Evolutionary conservation across 768 basidiomycete genomes (phyloP).

Genomic region (Tylopilus cervinicoccineus): DNA sequence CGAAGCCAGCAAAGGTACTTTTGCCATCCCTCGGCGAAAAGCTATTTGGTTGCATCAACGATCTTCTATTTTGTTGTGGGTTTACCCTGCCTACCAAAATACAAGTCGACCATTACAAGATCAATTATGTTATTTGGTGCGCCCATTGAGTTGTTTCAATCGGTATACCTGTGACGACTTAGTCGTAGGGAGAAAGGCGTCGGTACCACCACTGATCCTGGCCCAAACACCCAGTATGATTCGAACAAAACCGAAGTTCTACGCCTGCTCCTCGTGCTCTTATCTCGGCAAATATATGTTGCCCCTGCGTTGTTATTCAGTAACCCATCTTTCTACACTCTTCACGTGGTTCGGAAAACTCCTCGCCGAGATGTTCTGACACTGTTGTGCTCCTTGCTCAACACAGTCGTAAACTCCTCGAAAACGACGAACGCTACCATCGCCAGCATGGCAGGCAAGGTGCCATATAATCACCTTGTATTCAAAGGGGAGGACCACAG

Average conservation of each 20-base stretch:
- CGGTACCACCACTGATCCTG: constrained; percentile 78
- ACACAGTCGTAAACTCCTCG: constrained; percentile 78
- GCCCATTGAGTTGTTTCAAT: constrained; percentile 23
- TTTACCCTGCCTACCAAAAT: constrained; percentile 82
- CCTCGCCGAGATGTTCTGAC: constrained; percentile 85
- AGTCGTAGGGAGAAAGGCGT: constrained; percentile 85
- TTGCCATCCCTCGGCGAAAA: constrained; percentile 79
- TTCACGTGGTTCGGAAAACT: constrained; percentile 72
- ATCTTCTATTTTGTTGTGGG: constrained; percentile 90
- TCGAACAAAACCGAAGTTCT: constrained; percentile 86
- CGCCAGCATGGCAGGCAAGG: constrained; percentile 66
- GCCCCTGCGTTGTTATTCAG: constrained; percentile 66
- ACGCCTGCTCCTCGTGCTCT: constrained; percentile 79
- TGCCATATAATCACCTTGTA: constrained; percentile 88
- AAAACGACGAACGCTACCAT: constrained; percentile 49
- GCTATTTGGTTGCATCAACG: constrained; percentile 74
- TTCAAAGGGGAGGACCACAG: constrained; percentile 85
- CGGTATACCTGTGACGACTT: constrained; percentile 4
- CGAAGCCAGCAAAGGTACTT: constrained; percentile 41
- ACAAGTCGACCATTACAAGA: constrained; percentile 76
- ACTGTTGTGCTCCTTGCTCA: constrained; percentile 87
- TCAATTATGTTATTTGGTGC: constrained; percentile 86
- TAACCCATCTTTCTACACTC: constrained; percentile 71
- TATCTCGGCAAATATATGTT: constrained; percentile 89
- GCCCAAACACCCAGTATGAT: constrained; percentile 61